A percentile compares a stretch with the other conserved stretches of the same genome.
These are phyloP conservation scores for Colletotrichum tropicicola DNA, from an alignment of 2,329 filamentous ascomycete genomes.

Conservation along the genomic window DNA sequence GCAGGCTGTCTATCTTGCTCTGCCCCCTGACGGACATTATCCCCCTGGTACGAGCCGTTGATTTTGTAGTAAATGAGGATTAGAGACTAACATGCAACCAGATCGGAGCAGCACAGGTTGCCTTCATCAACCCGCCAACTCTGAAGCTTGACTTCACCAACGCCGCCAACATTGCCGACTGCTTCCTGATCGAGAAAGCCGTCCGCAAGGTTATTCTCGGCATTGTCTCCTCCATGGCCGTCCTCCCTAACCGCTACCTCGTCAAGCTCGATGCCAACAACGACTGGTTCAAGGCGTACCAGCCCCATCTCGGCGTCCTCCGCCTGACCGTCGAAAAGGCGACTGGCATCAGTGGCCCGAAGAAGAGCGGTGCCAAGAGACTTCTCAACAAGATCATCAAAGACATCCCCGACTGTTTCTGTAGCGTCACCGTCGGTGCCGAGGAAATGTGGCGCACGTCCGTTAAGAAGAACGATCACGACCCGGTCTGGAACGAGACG, in stretches of 20 bases:
- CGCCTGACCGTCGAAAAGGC: slow-evolving; percentile 53
- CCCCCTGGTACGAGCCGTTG: slow-evolving; percentile 47
- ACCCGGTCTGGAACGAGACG: slow-evolving; percentile 57
- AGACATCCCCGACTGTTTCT: slow-evolving; percentile 57
- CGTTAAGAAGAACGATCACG: slow-evolving; percentile 47
- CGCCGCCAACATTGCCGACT: slow-evolving; percentile 54
- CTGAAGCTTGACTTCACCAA: slow-evolving; percentile 57
- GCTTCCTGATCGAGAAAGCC: slow-evolving; percentile 47
- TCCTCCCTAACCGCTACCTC: slow-evolving; percentile 58
- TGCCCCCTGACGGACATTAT: slow-evolving; percentile 54
- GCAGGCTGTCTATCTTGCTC: slow-evolving; percentile 52
- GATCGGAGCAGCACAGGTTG: slow-evolving; percentile 57
- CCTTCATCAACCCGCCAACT: slow-evolving; percentile 57
- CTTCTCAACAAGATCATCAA: slow-evolving; percentile 53
- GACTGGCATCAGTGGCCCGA: slow-evolving; percentile 45
- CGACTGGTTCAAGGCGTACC: slow-evolving; percentile 58
- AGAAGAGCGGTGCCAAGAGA: slow-evolving; percentile 40
- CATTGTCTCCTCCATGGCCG: slow-evolving; percentile 54
- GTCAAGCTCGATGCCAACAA: slow-evolving; percentile 55
- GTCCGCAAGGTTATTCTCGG: slow-evolving; percentile 54
- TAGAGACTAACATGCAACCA: slow-evolving; percentile 29
- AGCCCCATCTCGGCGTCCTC: slow-evolving; percentile 50
- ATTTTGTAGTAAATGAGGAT: not conserved
- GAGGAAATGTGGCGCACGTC: slow-evolving; percentile 52
- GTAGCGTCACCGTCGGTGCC: slow-evolving; percentile 51